Evolutionary conservation across 192 early-diverging fungal species (phyloP).

Genomic region (Glomus cerebriforme): DNA sequence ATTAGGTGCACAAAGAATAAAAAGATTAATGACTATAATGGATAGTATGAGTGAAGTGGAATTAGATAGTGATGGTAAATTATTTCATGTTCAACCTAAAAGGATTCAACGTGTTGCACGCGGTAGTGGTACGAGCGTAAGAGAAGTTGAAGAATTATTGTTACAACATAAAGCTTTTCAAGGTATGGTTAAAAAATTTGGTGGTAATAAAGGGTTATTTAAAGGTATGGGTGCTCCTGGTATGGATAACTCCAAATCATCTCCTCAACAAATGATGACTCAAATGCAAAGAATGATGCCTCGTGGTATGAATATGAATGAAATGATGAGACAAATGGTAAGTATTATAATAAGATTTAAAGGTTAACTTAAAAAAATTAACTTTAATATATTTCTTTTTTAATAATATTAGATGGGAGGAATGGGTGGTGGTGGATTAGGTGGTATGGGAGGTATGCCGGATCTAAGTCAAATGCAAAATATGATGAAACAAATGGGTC

Average conservation of each 20-base stretch:
- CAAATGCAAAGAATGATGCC: slow-evolving; percentile 59
- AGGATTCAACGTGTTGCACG: slow-evolving; percentile 79
- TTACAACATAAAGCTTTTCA: slow-evolving; percentile 76
- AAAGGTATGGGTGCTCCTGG: slow-evolving; percentile 62
- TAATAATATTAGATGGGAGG: slow-evolving; percentile 40
- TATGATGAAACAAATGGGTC: slow-evolving; percentile 75
- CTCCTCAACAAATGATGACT: slow-evolving; percentile 66
- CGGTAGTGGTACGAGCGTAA: slow-evolving; percentile 80
- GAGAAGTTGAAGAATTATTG: slow-evolving; percentile 85
- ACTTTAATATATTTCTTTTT: background rate
- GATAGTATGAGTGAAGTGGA: slow-evolving; percentile 95
- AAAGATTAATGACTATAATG: slow-evolving; percentile 87
- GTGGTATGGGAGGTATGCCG: slow-evolving; percentile 52
- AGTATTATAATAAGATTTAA: background rate
- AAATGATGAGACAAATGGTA: slow-evolving; percentile 69
- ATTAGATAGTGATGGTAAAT: slow-evolving; percentile 82
- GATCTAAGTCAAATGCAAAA: slow-evolving; percentile 72
- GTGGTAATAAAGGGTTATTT: slow-evolving; percentile 84
- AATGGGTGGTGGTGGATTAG: slow-evolving; percentile 47
- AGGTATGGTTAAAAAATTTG: slow-evolving; percentile 90
- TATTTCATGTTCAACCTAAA: slow-evolving; percentile 73
- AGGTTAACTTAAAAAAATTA: background rate
- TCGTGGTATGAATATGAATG: slow-evolving; percentile 59
- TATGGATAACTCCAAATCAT: slow-evolving; percentile 55
- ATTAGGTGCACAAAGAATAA: slow-evolving; percentile 59